Conservation (phyloP, 352 stramenopile species). For the Phytophthora brassicae region DNA sequence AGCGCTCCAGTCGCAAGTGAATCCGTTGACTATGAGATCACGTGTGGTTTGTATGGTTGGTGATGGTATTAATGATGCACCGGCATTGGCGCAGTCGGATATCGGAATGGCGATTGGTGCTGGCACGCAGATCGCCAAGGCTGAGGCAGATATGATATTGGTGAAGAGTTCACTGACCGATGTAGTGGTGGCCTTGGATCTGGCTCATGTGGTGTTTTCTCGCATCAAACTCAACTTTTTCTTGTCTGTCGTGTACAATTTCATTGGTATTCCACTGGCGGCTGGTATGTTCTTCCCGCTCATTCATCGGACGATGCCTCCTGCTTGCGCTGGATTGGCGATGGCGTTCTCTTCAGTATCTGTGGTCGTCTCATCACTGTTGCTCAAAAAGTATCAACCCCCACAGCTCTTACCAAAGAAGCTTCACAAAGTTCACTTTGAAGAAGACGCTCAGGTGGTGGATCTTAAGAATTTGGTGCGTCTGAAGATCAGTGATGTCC, state of each 20-base stretch:
- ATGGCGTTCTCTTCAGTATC: slow-evolving; percentile 91
- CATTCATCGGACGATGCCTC: slow-evolving; percentile 83
- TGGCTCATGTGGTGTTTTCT: slow-evolving; percentile 78
- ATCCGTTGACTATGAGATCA: slow-evolving; percentile 67
- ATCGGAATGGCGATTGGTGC: slow-evolving; percentile 92
- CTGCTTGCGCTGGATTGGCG: slow-evolving; percentile 78
- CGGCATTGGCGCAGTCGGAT: slow-evolving; percentile 90
- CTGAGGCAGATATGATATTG: slow-evolving; percentile 88
- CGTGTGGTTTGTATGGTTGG: slow-evolving; percentile 92
- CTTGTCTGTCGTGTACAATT: slow-evolving; percentile 88
- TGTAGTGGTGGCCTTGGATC: slow-evolving; percentile 82
- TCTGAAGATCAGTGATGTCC: slow-evolving; percentile 52
- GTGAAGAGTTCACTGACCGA: slow-evolving; percentile 84
- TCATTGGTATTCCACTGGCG: slow-evolving; percentile 79
- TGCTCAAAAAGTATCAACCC: slow-evolving; percentile 75
- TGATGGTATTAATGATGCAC: slow-evolving; percentile 96
- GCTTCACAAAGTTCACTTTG: slow-evolving; percentile 41
- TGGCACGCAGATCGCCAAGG: slow-evolving; percentile 90
- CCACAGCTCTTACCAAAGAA: slow-evolving; percentile 50
- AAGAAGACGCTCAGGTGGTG: slow-evolving; percentile 68
- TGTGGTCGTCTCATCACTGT: slow-evolving; percentile 82
- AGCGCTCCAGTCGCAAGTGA: slow-evolving; percentile 69
- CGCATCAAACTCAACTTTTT: slow-evolving; percentile 89
- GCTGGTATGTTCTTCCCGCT: slow-evolving; percentile 86
- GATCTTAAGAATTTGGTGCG: slow-evolving; percentile 80